Conservation (phyloP, 2,329 filamentous ascomycete species). For the Clonostachys rhizophaga region DNA sequence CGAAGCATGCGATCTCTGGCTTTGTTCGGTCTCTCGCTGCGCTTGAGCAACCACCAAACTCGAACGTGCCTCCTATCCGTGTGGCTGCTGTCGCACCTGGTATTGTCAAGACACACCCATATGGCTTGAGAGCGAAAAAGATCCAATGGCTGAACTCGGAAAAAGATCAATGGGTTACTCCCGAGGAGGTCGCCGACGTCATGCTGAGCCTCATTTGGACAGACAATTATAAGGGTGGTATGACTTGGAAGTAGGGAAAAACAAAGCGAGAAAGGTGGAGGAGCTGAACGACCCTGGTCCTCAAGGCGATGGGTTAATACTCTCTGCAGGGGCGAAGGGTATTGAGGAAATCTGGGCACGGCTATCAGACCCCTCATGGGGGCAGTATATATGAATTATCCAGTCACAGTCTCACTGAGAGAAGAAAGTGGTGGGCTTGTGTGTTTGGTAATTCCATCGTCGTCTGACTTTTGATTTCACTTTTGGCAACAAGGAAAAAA, state of each 20-base stretch:
- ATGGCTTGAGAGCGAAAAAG: slow-evolving; percentile 27
- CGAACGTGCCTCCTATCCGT: slow-evolving; percentile 11
- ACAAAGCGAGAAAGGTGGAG: slow-evolving; percentile 2
- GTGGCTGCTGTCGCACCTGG: slow-evolving; percentile 30
- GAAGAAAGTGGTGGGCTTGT: no score
- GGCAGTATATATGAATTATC: no score
- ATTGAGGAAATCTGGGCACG: slow-evolving; percentile 7
- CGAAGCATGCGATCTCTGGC: slow-evolving; percentile 17
- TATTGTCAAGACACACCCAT: slow-evolving; percentile 26
- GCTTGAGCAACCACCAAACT: slow-evolving; percentile 9
- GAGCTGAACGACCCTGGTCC: slow-evolving; percentile 6
- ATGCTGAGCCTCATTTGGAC: slow-evolving; percentile 26
- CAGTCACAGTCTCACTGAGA: no score
- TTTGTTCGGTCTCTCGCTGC: slow-evolving; percentile 22
- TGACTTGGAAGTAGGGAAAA: slow-evolving; percentile 5
- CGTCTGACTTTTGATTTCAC: no score
- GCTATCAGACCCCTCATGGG: no score
- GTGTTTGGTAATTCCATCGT: no score
- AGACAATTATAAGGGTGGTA: slow-evolving; percentile 14
- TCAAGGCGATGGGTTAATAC: not conserved
- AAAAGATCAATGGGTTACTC: slow-evolving; percentile 22
- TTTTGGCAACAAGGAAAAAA: no score
- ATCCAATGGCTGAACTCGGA: slow-evolving; percentile 16
- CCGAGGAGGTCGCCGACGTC: slow-evolving; percentile 24
- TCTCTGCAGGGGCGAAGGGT: not conserved